Evolutionary conservation across 1,139 yeast species (phyloP), one percentile per base, ranked within the genome.

Genomic region (Petasospora rhodanensis): DNA sequence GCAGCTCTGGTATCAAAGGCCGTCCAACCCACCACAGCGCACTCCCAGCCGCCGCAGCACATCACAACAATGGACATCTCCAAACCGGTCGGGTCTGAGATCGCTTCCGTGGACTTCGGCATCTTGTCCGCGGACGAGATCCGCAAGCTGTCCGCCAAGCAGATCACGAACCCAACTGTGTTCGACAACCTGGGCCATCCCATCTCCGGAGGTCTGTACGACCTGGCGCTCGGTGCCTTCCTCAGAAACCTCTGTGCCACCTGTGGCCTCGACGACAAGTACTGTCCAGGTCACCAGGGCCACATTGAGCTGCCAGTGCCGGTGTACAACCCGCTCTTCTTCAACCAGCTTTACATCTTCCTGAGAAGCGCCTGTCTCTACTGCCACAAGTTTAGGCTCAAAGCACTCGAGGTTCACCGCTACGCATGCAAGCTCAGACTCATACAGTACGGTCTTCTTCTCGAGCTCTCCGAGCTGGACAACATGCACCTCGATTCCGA

Each of bases 261-360:
- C 3, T 93, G 99, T 73, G 96, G 97, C 18, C 68, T 91, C 43
- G 96, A 87, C 57, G 97, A 91, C 50, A 78, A 84, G 54, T 81
- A 76, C 53, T 93, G 99, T 64, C 96, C 97, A 3, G 99, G 99
- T 23, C 99, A 93, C 60, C 87, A 86, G 63, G 99, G 99, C 40
- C 98, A 93, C 60, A 87, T 93, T 41, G 96, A 91, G 58, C 72
- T 93, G 47, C 98, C 98, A 8, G 81, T 86, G 24, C 95, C 97
- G 6, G 94, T 86, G 29, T 93, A 87, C 66, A 91, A 87, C 56
- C 97, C 98, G 13, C 65, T 93, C 52, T 91, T 93, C 56, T 91
- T 93, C 75, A 76, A 78, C 55, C 97, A 91, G 61, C 68, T 93
- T 68, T 91, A 80, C 65, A 72, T 84, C 41, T 79, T 81, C 51